Conservation (phyloP, 2,329 filamentous ascomycete genomes). For the Phoma sp. region DNA sequence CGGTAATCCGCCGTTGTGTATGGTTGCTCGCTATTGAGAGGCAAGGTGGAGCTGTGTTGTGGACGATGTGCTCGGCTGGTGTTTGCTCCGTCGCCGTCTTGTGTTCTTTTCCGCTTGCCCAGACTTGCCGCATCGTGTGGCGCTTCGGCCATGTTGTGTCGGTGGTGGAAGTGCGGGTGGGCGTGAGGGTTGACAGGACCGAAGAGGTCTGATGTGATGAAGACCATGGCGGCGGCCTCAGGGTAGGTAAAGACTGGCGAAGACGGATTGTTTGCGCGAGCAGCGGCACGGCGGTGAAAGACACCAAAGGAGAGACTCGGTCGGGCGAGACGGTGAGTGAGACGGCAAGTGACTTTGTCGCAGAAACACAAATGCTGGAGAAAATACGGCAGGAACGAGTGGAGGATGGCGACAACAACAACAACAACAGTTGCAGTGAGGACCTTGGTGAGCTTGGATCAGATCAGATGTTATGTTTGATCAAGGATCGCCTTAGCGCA, state of each 20-base stretch:
- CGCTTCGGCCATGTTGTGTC: slow-evolving; percentile 30
- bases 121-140: slow-evolving; percentile 23
- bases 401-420: neutral
- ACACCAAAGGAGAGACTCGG: neutral
- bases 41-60: slow-evolving; percentile 16
- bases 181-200: slow-evolving; percentile 24
- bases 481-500: slow-evolving; percentile 10
- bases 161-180: slow-evolving; percentile 8
- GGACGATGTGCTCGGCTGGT: slow-evolving; percentile 1
- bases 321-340: neutral
- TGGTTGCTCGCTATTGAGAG: slow-evolving; percentile 18
- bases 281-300: slow-evolving; percentile 15
- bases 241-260: slow-evolving; percentile 13
- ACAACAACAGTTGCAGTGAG: neutral
- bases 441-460: slow-evolving; percentile 2
- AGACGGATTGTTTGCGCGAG: slow-evolving; percentile 15
- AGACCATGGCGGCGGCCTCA: slow-evolving; percentile 36
- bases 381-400: slow-evolving; percentile 6
- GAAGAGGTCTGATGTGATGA: slow-evolving; percentile 47
- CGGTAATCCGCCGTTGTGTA: slow-evolving; percentile 30
- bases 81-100: slow-evolving; percentile 17
- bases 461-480: neutral
- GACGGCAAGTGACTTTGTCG: neutral
- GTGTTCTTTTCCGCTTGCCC: slow-evolving; percentile 41
- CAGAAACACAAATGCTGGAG: neutral